Evolutionary conservation across 2,329 filamentous ascomycete genomes (phyloP).

Genomic region (Fonsecaea pedrosoi): DNA sequence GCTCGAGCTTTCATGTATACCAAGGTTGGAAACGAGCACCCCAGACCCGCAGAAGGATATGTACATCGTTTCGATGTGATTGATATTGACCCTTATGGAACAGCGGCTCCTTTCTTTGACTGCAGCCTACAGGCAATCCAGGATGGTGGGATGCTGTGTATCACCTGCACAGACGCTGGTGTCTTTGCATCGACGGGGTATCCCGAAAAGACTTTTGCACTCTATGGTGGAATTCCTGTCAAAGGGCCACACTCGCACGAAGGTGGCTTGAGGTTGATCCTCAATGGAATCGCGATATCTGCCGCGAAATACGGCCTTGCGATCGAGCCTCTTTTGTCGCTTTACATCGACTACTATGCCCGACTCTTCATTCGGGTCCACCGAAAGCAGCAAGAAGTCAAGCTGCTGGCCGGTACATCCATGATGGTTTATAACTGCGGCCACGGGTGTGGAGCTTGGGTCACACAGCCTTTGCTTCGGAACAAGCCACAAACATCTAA

Average conservation of each 20-base stretch:
- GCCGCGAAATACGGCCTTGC: conserved; percentile 85
- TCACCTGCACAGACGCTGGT: conserved; percentile 95
- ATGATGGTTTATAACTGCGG: conserved; percentile 95
- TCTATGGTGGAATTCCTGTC: conserved; percentile 89
- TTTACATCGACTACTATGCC: conserved; percentile 95
- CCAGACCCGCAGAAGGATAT: conserved; percentile 45
- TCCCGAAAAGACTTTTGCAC: conserved; percentile 87
- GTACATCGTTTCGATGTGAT: conserved; percentile 83
- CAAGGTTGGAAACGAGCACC: conserved; percentile 59
- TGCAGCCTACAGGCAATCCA: conserved; percentile 84
- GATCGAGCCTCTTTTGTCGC: conserved; percentile 87
- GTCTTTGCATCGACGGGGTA: conserved; percentile 96
- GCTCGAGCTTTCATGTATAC: conserved; percentile 92
- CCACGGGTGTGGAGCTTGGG: conserved; percentile 87
- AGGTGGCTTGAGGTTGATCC: conserved; percentile 81
- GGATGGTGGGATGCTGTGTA: conserved; percentile 88
- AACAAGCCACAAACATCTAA: conserved; percentile 72
- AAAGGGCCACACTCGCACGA: conserved; percentile 90
- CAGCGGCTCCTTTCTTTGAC: conserved; percentile 90
- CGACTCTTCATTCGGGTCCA: conserved; percentile 84
- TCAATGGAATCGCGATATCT: conserved; percentile 79
- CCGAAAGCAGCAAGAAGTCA: conserved; percentile 82
- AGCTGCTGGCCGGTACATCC: conserved; percentile 86
- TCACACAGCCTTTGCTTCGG: conserved; percentile 77
- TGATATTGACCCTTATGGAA: conserved; percentile 95